These are phyloP conservation scores for Carallia pectinifolia DNA, from an alignment of 345 rosid genomes.

Conservation along the genomic window DNA sequence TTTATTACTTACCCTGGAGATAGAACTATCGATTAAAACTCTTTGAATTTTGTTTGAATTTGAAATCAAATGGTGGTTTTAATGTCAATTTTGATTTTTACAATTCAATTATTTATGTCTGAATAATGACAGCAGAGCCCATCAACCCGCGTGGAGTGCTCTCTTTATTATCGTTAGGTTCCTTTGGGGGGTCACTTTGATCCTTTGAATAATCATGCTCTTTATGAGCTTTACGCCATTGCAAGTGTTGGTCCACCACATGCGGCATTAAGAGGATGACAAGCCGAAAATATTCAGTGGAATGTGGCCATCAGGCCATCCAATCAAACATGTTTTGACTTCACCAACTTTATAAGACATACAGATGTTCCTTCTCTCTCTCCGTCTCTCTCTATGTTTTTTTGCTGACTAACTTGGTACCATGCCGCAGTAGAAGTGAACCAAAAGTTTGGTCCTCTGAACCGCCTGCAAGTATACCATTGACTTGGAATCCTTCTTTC, in stretches of 20 bases:
- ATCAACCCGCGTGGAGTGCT: too few relatives aligned
- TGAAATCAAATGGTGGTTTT: too few relatives aligned
- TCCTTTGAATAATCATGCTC: slow-evolving; percentile 1
- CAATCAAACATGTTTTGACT: not conserved
- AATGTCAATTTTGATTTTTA: too few relatives aligned
- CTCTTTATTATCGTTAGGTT: too few relatives aligned
- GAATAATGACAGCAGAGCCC: too few relatives aligned
- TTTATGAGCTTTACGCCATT: slow-evolving; percentile 6
- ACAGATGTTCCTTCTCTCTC: not conserved
- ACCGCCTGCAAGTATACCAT: not conserved
- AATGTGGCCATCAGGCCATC: not conserved
- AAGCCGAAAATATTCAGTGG: not conserved
- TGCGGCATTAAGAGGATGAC: not conserved
- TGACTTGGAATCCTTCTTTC: not conserved
- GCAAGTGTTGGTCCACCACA: not conserved
- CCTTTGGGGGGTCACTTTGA: not conserved
- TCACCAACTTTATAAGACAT: not conserved
- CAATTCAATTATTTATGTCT: too few relatives aligned
- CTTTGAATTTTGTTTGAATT: too few relatives aligned
- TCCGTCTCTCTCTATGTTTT: too few relatives aligned
- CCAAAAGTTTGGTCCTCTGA: too few relatives aligned
- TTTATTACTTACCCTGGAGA: too few relatives aligned
- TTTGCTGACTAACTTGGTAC: not conserved
- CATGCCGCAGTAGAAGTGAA: not conserved
- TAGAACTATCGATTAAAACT: too few relatives aligned